A percentile compares a stretch with the other conserved stretches of the same genome.
Conservation (phyloP, 768 basidiomycete genomes). For the Trametes cinnabarina region DNA sequence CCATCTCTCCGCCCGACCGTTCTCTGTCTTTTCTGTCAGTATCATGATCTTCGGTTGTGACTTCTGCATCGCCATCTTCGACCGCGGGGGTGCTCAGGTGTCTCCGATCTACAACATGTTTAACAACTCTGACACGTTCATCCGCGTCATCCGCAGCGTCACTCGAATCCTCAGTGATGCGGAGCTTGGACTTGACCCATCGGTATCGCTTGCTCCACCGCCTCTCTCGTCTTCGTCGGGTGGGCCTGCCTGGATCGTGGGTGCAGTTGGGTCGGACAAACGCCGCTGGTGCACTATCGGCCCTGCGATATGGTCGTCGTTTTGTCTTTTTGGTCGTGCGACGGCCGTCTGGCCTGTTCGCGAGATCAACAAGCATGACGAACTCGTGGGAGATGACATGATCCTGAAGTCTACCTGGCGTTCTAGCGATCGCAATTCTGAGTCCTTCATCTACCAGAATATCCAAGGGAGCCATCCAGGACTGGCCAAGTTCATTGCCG, state of each 20-base stretch:
- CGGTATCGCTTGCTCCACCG: not conserved
- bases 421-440: not conserved
- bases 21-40: constrained; percentile 31
- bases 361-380: not conserved
- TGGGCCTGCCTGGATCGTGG: not conserved
- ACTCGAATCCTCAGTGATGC: constrained; percentile 3
- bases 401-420: constrained; percentile 4
- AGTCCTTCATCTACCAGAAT: not conserved
- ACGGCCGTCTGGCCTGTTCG: constrained; percentile 16
- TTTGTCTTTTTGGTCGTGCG: constrained; percentile 20
- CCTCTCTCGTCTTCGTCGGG: not conserved
- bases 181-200: constrained; percentile 12
- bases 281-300: constrained; percentile 7
- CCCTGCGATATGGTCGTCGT: constrained; percentile 7
- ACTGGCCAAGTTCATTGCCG: not conserved
- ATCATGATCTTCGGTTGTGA: constrained; percentile 30
- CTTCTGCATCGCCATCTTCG: constrained; percentile 34
- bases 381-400: not conserved
- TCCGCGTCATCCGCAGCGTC: constrained; percentile 26
- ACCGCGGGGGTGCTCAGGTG: constrained; percentile 29
- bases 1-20: constrained; percentile 29
- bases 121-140: constrained; percentile 22
- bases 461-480: not conserved
- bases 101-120: constrained; percentile 29
- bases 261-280: not conserved